phyloP scores from a whole-genome alignment of 2,329 filamentous ascomycete species.

The Lojkania enalia region DNA sequence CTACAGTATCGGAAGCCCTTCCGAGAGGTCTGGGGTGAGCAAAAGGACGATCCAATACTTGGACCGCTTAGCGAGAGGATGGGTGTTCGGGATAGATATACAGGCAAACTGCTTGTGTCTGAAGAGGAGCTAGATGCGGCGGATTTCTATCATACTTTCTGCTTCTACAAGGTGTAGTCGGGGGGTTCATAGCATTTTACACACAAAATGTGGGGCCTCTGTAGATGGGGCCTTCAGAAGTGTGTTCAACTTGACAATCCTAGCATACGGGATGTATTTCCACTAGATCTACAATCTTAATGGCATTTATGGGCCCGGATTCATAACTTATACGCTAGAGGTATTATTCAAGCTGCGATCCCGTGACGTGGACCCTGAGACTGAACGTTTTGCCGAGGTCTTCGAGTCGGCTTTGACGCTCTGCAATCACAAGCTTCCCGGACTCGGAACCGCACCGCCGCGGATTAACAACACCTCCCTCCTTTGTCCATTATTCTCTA shows the following conservation, averaged over 20 bases:
- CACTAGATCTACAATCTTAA: no score
- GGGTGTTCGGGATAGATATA: slow-evolving; percentile 77
- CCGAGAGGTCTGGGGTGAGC: slow-evolving; percentile 85
- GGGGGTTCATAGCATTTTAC: slow-evolving; percentile 1
- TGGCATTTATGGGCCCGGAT: no score
- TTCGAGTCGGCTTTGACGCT: slow-evolving; percentile 14
- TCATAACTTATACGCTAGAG: no score
- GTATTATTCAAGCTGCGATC: slow-evolving; percentile 5
- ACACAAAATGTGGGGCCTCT: slow-evolving; percentile 13
- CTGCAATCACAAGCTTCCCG: slow-evolving; percentile 23
- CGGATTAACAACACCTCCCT: not conserved
- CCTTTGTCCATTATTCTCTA: not conserved
- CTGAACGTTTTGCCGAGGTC: slow-evolving; percentile 26
- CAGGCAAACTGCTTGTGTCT: slow-evolving; percentile 69
- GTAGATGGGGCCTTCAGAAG: slow-evolving; percentile 7
- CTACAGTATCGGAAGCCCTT: slow-evolving; percentile 93
- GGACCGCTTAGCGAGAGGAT: slow-evolving; percentile 92
- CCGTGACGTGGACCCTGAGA: slow-evolving; percentile 13
- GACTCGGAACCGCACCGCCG: slow-evolving; percentile 1
- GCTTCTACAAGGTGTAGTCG: slow-evolving; percentile 85
- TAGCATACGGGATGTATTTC: no score
- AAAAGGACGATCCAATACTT: slow-evolving; percentile 81
- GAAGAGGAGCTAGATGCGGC: slow-evolving; percentile 86
- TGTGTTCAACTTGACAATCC: no score
- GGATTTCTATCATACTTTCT: slow-evolving; percentile 89